Evolutionary conservation across 1,284 basidiomycete species (phyloP).

Genomic region (Singerocomus inundabilis): DNA sequence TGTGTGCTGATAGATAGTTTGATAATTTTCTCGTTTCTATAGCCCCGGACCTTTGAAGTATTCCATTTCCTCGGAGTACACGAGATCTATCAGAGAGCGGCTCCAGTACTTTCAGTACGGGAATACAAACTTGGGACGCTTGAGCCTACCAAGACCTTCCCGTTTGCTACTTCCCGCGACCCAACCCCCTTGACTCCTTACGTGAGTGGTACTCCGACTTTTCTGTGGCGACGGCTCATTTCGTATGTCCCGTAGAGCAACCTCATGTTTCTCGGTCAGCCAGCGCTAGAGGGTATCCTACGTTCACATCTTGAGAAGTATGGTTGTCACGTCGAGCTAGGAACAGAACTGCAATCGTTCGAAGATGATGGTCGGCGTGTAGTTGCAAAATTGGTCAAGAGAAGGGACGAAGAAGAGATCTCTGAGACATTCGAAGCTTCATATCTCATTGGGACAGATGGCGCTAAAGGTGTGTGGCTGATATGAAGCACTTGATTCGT

Average conservation of each 20-base stretch:
- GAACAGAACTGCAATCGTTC: slow-evolving; percentile 32
- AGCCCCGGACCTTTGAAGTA: slow-evolving; percentile 34
- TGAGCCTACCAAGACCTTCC: slow-evolving; percentile 15
- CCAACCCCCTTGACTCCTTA: slow-evolving; percentile 31
- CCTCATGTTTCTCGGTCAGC: slow-evolving; percentile 32
- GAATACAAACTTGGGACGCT: slow-evolving; percentile 22
- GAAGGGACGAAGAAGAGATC: slow-evolving; percentile 13
- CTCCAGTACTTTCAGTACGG: background rate
- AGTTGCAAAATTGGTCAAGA: slow-evolving; percentile 24
- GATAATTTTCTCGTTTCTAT: background rate
- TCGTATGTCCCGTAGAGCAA: slow-evolving; percentile 7
- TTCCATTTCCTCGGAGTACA: slow-evolving; percentile 29
- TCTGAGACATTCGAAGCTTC: slow-evolving; percentile 23
- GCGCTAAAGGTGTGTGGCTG: slow-evolving; percentile 31
- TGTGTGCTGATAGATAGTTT: background rate
- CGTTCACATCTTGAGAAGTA: slow-evolving; percentile 8
- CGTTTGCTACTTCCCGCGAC: slow-evolving; percentile 6
- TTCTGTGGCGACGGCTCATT: background rate
- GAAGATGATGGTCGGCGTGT: slow-evolving; percentile 31
- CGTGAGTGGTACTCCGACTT: background rate
- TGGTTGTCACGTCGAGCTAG: slow-evolving; percentile 31
- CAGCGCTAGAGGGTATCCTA: slow-evolving; percentile 21
- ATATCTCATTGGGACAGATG: slow-evolving; percentile 41
- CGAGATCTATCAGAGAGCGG: slow-evolving; percentile 16
- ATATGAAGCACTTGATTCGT: too few relatives aligned